A percentile compares a stretch with the other conserved stretches of the same genome.
These are phyloP conservation scores for Epichloe sp. DNA, from an alignment of 2,329 filamentous ascomycete genomes.

Conservation along the genomic window DNA sequence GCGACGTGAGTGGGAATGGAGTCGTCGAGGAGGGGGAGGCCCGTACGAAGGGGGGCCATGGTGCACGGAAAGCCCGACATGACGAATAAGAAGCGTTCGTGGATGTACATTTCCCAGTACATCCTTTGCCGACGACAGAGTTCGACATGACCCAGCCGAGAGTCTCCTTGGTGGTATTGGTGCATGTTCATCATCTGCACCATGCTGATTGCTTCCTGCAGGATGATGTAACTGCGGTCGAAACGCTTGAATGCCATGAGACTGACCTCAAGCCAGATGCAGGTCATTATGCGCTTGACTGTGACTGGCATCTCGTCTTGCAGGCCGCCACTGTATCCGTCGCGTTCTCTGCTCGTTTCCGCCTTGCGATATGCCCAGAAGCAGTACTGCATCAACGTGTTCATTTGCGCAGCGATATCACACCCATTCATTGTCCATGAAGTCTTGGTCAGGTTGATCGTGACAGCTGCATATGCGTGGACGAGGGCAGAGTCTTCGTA, in stretches of 20 bases:
- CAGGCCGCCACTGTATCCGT: constrained; percentile 17
- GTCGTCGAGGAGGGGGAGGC: constrained; percentile 19
- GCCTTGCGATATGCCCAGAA: constrained; percentile 14
- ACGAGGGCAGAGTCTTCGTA: constrained; percentile 23
- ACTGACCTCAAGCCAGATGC: constrained; percentile 37
- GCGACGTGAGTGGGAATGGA: constrained; percentile 23
- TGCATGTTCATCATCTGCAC: constrained; percentile 31
- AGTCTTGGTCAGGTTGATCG: constrained; percentile 22
- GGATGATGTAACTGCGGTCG: constrained; percentile 33
- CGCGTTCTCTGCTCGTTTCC: constrained; percentile 18
- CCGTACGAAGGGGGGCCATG: constrained; percentile 18
- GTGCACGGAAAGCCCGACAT: constrained; percentile 31
- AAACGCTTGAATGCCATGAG: constrained; percentile 32
- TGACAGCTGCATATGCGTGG: constrained; percentile 23
- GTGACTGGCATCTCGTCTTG: constrained; percentile 25
- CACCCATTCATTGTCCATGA: constrained; percentile 15
- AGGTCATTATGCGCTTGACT: constrained; percentile 33
- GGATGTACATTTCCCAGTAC: constrained; percentile 14
- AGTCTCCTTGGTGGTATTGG: constrained; percentile 18
- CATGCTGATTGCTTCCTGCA: constrained; percentile 33
- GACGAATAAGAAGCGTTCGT: constrained; percentile 36
- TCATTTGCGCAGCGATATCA: constrained; percentile 18
- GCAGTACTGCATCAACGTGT: constrained; percentile 13
- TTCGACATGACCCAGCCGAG: constrained; percentile 7
- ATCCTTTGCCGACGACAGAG: constrained; percentile 11